These are phyloP conservation scores for Sanghuangporus weigelae DNA, from an alignment of 1,284 basidiomycete genomes.

Conservation along the genomic window DNA sequence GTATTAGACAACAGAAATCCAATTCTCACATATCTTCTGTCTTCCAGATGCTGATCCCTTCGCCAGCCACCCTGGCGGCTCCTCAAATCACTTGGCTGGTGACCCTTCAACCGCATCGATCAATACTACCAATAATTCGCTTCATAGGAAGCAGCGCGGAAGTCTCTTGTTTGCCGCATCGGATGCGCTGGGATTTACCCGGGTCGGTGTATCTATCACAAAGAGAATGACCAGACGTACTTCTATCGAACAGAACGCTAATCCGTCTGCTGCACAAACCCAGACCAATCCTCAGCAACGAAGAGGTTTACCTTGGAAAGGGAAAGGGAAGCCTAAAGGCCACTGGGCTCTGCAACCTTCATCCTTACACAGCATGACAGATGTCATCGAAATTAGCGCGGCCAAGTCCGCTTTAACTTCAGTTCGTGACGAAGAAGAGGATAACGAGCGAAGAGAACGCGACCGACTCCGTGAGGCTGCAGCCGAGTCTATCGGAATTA, in stretches of 20 bases:
- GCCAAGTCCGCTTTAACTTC: conserved; percentile 10
- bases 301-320: conserved; percentile 16
- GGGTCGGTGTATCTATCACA: conserved; percentile 11
- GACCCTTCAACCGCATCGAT: neutral
- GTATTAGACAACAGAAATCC: neutral
- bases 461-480: conserved; percentile 67
- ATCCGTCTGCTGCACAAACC: neutral
- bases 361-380: conserved; percentile 23
- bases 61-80: conserved; percentile 11
- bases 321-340: conserved; percentile 15
- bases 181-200: conserved; percentile 14
- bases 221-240: conserved; percentile 11
- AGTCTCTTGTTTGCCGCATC: conserved; percentile 15
- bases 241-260: conserved; percentile 1
- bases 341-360: conserved; percentile 17
- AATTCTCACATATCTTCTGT: neutral
- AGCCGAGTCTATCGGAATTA: conserved; percentile 67
- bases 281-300: conserved; percentile 8
- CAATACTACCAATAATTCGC: neutral
- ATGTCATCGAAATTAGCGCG: conserved; percentile 68
- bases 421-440: conserved; percentile 27
- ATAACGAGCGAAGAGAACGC: conserved; percentile 65
- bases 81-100: neutral
- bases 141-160: conserved; percentile 12
- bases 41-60: conserved; percentile 17